Conservation (phyloP, 768 basidiomycete genomes). For the Tubosaeta sp. region DNA sequence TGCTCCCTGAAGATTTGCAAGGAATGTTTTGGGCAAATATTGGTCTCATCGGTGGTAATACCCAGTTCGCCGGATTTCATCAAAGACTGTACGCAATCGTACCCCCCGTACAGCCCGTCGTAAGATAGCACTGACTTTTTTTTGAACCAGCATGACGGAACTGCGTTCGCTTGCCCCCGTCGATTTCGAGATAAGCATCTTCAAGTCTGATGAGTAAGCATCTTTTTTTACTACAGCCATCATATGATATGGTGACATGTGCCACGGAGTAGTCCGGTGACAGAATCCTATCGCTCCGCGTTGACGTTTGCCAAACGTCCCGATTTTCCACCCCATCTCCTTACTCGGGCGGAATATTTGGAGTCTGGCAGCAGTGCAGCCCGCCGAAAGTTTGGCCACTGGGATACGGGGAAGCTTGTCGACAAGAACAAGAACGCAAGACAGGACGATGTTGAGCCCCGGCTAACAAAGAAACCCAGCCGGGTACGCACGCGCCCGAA, state of each 20-base stretch:
- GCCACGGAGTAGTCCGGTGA: conserved; percentile 49
- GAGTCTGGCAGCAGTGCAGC: conserved; percentile 77
- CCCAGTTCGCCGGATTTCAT: conserved; percentile 69
- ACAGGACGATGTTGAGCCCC: conserved; percentile 24
- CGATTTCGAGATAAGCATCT: conserved; percentile 71
- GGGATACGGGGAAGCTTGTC: conserved; percentile 36
- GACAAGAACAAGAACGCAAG: conserved; percentile 23
- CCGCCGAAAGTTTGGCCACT: conserved; percentile 68
- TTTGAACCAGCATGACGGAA: conserved; percentile 56
- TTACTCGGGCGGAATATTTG: conserved; percentile 79
- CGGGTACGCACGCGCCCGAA: conserved; percentile 23
- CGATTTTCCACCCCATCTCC: conserved; percentile 47
- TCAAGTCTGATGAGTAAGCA: conserved; percentile 68
- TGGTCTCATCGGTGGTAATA: conserved; percentile 81
- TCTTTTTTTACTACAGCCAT: conserved; percentile 16
- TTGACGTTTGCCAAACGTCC: conserved; percentile 51
- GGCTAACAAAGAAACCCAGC: conserved; percentile 25
- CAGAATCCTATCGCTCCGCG: conserved; percentile 62
- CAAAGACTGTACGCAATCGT: conserved; percentile 61
- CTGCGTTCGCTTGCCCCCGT: conserved; percentile 78
- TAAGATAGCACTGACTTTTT: conserved; percentile 9
- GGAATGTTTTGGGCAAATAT: conserved; percentile 98
- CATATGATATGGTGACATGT: conserved; percentile 12
- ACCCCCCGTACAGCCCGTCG: conserved; percentile 12
- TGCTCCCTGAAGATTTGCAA: conserved; percentile 74